Evolutionary conservation across 345 rosid genomes (phyloP), one percentile per base, ranked within the genome.

Genomic region (Populus nigra): DNA sequence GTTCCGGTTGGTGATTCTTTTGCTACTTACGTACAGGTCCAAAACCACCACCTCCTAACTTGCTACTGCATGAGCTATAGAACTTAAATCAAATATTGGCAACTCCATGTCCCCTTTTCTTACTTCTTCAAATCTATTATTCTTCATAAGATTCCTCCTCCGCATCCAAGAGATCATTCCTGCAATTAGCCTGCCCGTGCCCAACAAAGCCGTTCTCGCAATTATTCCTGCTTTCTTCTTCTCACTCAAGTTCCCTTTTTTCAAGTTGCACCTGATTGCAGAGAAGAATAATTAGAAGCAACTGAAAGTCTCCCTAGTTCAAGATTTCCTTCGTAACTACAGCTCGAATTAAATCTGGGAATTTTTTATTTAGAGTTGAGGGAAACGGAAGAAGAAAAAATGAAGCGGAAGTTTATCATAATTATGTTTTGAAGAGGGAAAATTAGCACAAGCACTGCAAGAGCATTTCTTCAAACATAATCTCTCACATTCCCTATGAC

Each of bases 361-460:
- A 57, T 8, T 9, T 57, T 57, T 57, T 57, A 57, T 57, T 57
- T 9, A 9, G 62, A 57, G 5, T 1, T 2, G 62, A 57, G 23
- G 27, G 62, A 57, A n/a, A n/a, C 27, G 27, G 62, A 57, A 57
- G 62, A n/a, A 8, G 62, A 57, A n/a, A 8, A n/a, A 8, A 11
- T 11, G 17, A 45, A 11, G 17, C 17, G 50, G 57, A 50, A 18
- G 57, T 50, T 50, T 6, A 50, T 50, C 7, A 50, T 50, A 50
- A 18, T 50, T 50, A 45, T 11, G 15, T 45, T 11, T 45, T 45
- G 50, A 45, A 45, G 50, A 45, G 50, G 50, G 50, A 45, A 45
- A 25, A 73, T 73, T 55, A 20, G 68, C 50, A 38, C 57, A 73
- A 33, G 76, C 76, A 31, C n/a, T 57, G 29, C 76, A 73, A n/a